phyloP scores from a whole-genome alignment of 2,329 filamentous ascomycete species.

The Exophiala phaeomuriformis region DNA sequence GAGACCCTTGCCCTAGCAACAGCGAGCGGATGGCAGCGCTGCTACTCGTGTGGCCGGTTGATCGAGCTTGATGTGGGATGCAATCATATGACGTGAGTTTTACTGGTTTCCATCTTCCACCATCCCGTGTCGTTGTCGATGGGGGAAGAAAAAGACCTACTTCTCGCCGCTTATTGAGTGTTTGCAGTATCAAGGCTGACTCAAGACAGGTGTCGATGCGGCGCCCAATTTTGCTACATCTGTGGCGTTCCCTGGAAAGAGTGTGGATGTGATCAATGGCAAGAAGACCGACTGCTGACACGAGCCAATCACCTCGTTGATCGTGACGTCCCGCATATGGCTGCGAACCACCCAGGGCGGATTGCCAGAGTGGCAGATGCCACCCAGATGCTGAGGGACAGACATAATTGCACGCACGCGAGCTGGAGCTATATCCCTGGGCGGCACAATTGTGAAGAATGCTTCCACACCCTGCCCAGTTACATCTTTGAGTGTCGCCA shows the following conservation, averaged over 20 bases:
- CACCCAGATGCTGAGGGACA: constrained; percentile 15
- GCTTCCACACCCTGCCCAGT: constrained; percentile 13
- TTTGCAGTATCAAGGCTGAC: background rate
- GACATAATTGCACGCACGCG: constrained; percentile 20
- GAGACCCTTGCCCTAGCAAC: constrained; percentile 54
- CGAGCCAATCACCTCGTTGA: constrained; percentile 18
- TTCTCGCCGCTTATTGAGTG: too few relatives aligned
- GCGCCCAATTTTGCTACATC: constrained; percentile 31
- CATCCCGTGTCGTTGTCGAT: background rate
- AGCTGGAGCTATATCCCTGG: constrained; percentile 11
- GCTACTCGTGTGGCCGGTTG: constrained; percentile 61
- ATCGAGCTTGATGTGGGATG: constrained; percentile 32
- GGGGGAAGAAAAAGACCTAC: too few relatives aligned
- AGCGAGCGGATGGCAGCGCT: constrained; percentile 65
- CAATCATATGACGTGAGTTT: constrained; percentile 33
- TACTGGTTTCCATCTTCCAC: background rate
- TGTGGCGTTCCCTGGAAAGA: constrained; percentile 29
- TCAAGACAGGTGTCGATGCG: constrained; percentile 28
- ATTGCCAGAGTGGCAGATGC: constrained; percentile 6
- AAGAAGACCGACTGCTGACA: constrained; percentile 26
- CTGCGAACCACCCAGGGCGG: background rate
- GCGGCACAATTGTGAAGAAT: constrained; percentile 14
- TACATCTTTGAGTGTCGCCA: constrained; percentile 21
- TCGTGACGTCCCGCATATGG: constrained; percentile 14
- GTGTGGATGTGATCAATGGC: constrained; percentile 28